Evolutionary conservation across 257 asterid species (phyloP).

Genomic region (Solanum sejunctum): DNA sequence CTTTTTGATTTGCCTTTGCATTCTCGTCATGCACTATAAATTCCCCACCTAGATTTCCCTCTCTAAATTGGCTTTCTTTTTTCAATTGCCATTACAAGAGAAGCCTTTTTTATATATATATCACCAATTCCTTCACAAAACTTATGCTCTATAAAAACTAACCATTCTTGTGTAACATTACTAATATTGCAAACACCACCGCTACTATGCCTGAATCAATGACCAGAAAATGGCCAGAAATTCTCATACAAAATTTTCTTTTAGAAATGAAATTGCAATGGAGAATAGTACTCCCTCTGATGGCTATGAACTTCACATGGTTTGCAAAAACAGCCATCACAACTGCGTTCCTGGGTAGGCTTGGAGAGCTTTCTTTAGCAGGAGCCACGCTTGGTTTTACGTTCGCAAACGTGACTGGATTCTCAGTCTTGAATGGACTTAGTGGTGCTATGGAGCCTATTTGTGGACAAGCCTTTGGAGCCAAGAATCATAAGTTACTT

Average conservation of each 20-base stretch:
- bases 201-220: conserved; percentile 2
- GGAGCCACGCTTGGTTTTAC: conserved; percentile 73
- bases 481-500: conserved; percentile 61
- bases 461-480: conserved; percentile 93
- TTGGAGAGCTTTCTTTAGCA: conserved; percentile 59
- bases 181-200: not conserved
- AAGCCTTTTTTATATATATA: not conserved
- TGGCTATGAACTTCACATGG: conserved; percentile 66
- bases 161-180: conserved; percentile 7
- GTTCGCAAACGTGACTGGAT: conserved; percentile 68
- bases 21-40: conserved; percentile 24
- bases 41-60: not conserved
- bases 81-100: not conserved
- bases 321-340: conserved; percentile 67
- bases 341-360: conserved; percentile 74
- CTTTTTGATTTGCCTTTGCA: not conserved
- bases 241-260: not conserved
- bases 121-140: conserved; percentile 23
- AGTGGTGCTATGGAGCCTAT: conserved; percentile 83
- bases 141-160: conserved; percentile 10
- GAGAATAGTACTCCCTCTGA: conserved; percentile 38
- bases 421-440: conserved; percentile 61
- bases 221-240: conserved; percentile 10
- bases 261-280: conserved; percentile 55
- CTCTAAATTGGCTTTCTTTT: not conserved